Evolutionary conservation across 331 rosid genomes (phyloP).

Genomic region (Pyrus hybrid): DNA sequence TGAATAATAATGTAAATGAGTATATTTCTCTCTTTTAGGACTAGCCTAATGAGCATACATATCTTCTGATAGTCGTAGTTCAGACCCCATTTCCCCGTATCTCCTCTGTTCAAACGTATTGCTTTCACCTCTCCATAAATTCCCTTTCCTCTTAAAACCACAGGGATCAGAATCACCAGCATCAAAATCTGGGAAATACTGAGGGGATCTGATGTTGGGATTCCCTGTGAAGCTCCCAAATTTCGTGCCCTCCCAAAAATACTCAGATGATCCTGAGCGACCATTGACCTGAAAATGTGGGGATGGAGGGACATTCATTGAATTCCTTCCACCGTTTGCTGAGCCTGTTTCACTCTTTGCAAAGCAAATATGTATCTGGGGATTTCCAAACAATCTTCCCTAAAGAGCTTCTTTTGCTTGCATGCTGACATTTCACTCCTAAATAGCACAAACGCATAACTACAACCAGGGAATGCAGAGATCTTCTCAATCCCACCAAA

Average conservation of each 20-base stretch:
- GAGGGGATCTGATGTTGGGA: conserved; percentile 41
- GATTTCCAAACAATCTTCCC: conserved; percentile 89
- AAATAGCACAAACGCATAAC: conserved; percentile 88
- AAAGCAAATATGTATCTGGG: conserved; percentile 87
- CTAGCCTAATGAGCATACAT: conserved; percentile 39
- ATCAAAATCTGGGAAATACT: conserved; percentile 34
- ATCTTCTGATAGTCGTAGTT: conserved; percentile 40
- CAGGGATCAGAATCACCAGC: conserved; percentile 47
- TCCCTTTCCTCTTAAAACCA: conserved; percentile 36
- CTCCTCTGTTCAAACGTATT: conserved; percentile 47
- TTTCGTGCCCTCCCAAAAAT: conserved; percentile 29
- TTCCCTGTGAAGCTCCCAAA: conserved; percentile 39
- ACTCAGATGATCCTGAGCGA: conserved; percentile 47
- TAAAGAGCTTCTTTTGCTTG: conserved; percentile 68
- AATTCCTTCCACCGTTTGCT: conserved; percentile 58
- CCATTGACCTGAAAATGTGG: conserved; percentile 38
- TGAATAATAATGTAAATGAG: conserved; percentile 34
- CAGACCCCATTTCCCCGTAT: conserved; percentile 47
- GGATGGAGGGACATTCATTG: conserved; percentile 46
- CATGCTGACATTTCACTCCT: conserved; percentile 54
- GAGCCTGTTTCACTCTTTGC: conserved; percentile 83
- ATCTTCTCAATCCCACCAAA: conserved; percentile 90
- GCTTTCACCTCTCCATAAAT: conserved; percentile 42
- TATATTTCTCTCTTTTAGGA: conserved; percentile 56
- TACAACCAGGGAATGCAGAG: conserved; percentile 83